Evolutionary conservation across 371 early-diverging fungal species (phyloP).

Genomic region (Apophysomyces ossiformis): DNA sequence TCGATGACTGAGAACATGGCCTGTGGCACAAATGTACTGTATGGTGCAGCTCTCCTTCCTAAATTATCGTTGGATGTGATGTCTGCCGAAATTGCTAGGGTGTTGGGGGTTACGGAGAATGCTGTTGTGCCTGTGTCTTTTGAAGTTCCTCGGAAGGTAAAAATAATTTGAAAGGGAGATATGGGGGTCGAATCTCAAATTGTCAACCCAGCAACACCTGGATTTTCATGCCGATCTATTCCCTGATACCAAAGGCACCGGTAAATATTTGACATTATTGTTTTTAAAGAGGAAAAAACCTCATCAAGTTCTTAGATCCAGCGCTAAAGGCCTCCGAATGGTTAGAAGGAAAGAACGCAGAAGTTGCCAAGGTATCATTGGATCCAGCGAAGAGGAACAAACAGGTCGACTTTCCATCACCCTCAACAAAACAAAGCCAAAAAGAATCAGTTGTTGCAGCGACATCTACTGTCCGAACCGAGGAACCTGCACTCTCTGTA

Average conservation of each 20-base stretch:
- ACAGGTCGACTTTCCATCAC: neutral
- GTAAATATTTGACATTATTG: constrained; percentile 16
- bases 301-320: constrained; percentile 30
- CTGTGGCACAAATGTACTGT: constrained; percentile 44
- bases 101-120: constrained; percentile 59
- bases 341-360: constrained; percentile 57
- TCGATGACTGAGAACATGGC: constrained; percentile 56
- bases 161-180: neutral
- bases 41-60: constrained; percentile 69
- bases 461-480: neutral
- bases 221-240: constrained; percentile 83
- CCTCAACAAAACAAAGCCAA: neutral
- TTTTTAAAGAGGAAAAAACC: neutral
- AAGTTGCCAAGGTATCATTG: constrained; percentile 60
- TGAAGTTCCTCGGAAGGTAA: constrained; percentile 69
- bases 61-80: constrained; percentile 77
- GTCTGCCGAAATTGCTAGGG: constrained; percentile 75
- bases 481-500: constrained; percentile 3
- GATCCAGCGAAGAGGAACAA: constrained; percentile 53
- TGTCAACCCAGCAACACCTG: constrained; percentile 55
- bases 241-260: constrained; percentile 71
- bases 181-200: neutral
- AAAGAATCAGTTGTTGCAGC: neutral
- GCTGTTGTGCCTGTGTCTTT: constrained; percentile 69
- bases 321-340: constrained; percentile 61